Conservation (phyloP, 140 eudicot species). For the Oenanthe javanica region DNA sequence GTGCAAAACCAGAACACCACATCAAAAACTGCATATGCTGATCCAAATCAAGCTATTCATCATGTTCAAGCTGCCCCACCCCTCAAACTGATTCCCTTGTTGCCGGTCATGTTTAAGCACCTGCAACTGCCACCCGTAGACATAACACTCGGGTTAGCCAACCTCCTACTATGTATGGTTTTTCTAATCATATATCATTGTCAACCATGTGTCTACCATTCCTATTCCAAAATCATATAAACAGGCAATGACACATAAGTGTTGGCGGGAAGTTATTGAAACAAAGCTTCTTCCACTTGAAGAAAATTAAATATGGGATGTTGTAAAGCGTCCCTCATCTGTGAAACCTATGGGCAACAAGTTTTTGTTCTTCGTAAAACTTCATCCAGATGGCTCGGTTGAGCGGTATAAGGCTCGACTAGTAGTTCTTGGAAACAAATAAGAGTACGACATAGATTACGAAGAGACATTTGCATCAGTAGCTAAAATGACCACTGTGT, state of each 20-base stretch:
- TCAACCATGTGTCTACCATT: neutral
- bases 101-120: neutral
- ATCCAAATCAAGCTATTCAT: neutral
- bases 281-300: neutral
- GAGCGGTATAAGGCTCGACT: neutral
- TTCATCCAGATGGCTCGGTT: neutral
- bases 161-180: neutral
- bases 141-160: neutral
- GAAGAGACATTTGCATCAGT: too few relatives aligned
- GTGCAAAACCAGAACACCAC: too few relatives aligned
- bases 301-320: neutral
- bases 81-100: too few relatives aligned
- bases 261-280: neutral
- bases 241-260: neutral
- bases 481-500: too few relatives aligned
- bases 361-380: neutral
- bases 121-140: neutral
- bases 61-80: too few relatives aligned
- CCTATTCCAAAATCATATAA: neutral
- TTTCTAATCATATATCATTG: neutral
- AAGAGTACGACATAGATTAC: neutral
- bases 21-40: too few relatives aligned
- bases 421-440: neutral
- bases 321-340: neutral
- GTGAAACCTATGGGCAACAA: neutral